These are phyloP conservation scores for Brassica juncea DNA, from an alignment of 345 rosid species.

Conservation along the genomic window DNA sequence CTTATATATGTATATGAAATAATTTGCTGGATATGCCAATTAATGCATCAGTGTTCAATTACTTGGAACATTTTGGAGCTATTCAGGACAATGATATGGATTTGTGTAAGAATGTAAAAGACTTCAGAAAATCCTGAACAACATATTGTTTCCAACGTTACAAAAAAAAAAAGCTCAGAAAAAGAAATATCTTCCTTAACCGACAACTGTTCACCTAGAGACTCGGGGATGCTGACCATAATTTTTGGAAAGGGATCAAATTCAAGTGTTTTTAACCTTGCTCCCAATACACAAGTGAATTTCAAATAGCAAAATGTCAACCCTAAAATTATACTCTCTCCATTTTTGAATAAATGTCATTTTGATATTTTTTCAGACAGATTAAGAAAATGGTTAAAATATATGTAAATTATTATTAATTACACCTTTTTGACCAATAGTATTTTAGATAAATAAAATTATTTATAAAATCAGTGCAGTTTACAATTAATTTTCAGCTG, in stretches of 20 bases:
- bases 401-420: no score
- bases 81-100: neutral
- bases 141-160: neutral
- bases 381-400: no score
- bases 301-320: conserved; percentile 7
- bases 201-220: neutral
- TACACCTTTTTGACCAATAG: no score
- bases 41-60: neutral
- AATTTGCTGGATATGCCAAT: neutral
- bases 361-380: no score
- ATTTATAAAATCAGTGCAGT: no score
- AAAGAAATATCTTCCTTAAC: neutral
- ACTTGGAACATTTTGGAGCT: neutral
- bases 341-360: no score
- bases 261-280: conserved; percentile 9
- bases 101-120: neutral
- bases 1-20: neutral
- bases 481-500: no score
- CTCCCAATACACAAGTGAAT: conserved; percentile 15
- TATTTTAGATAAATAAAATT: no score
- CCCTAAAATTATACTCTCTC: neutral
- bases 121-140: neutral
- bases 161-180: neutral
- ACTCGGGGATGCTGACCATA: conserved; percentile 2
- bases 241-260: neutral